Evolutionary conservation across 2,329 filamentous ascomycete species (phyloP), one percentile per base, ranked within the genome.

Genomic region (Calonectria fujianensis): DNA sequence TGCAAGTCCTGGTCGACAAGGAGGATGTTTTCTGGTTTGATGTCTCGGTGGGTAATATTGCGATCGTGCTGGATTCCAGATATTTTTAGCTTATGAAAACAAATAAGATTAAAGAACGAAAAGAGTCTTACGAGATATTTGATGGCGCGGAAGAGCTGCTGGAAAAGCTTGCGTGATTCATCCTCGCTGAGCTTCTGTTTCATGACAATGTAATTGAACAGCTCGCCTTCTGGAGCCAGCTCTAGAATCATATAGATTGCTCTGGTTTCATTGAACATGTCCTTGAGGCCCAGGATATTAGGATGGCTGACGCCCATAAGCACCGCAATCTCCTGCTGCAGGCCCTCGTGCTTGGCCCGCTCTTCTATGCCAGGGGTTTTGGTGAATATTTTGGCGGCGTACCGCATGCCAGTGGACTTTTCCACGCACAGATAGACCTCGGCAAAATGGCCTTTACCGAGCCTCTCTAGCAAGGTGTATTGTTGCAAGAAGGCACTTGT

Each of bases 251-350:
- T 87, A 83, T 97, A 98, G 16, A 97, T 94, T 7, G 37, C 37
- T 8, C 20, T 11, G 65, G 90, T 90, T 84, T 99, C 97, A 81
- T 98, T 94, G 83, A 98, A 99, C 0, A 96, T 98, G 78, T 98
- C 96, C 84, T 98, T 98, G 70, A 99, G 88, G 83, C 96, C 98
- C 20, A 99, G 89, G 70, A 99, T 91, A 79, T 97, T 97, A 5
- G 96, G 95, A 84, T 99, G 97, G 83, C 94, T 97, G 74, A 99
- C 95, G 24, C 96, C 93, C 95, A 98, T 98, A 74, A 99, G 87
- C 18, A 98, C 95, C 27, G 95, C 96, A 82, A 98, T 98, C 84
- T 99, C 97, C 84, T 98, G 96, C 83, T 98, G 95, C 61, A 98
- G 86, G 3, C 95, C 94, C 74, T 98, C 95, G 6, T 93, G 92